Percentiles rank a stretch among this genome's conserved stretches.
phyloP scores from a whole-genome alignment of 331 rosid species.

The Quercus phellos region DNA sequence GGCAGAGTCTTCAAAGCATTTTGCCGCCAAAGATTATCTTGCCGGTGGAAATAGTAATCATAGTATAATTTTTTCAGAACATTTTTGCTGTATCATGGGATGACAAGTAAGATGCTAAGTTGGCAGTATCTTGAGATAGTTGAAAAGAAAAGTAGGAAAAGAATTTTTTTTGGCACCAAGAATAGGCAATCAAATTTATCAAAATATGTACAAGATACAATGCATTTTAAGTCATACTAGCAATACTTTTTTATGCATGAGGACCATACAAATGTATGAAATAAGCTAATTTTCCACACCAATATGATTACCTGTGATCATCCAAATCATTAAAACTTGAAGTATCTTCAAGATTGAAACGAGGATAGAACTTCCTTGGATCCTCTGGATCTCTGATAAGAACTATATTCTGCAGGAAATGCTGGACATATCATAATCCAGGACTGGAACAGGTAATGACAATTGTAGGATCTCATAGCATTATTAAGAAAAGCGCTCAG shows the following conservation, averaged over 20 bases:
- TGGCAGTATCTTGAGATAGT: conserved; percentile 18
- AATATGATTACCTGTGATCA: conserved; percentile 62
- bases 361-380: conserved; percentile 80
- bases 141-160: conserved; percentile 5
- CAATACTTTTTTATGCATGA: neutral
- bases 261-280: neutral
- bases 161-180: conserved; percentile 1
- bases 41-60: conserved; percentile 93
- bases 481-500: neutral
- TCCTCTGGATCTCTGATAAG: conserved; percentile 80
- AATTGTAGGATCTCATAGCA: neutral
- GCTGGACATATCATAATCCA: conserved; percentile 20
- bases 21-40: conserved; percentile 89
- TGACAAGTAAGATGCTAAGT: conserved; percentile 19
- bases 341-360: conserved; percentile 92
- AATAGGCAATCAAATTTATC: conserved; percentile 6
- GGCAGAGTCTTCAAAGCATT: conserved; percentile 95
- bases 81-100: conserved; percentile 56
- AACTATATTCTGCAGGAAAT: conserved; percentile 73
- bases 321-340: conserved; percentile 80
- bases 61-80: conserved; percentile 73
- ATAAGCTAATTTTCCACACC: neutral
- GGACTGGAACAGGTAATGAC: conserved; percentile 4
- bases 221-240: neutral
- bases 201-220: neutral